phyloP scores from a whole-genome alignment of 805 yeast species.

The Hanseniaspora osmophila region DNA sequence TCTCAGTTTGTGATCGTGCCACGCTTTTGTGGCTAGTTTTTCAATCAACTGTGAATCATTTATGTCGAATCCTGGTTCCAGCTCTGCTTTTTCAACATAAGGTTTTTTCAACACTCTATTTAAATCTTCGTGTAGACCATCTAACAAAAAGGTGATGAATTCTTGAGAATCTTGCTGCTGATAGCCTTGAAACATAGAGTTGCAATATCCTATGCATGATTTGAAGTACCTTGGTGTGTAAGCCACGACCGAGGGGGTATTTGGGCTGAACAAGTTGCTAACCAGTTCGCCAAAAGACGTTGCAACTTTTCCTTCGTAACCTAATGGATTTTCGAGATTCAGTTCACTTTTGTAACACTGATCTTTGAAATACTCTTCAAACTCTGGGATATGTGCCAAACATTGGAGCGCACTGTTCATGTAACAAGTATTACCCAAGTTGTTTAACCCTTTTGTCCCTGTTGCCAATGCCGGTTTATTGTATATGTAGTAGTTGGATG shows the following conservation, averaged over 20 bases:
- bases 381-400: constrained; percentile 70
- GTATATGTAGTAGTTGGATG: constrained; percentile 21
- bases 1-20: constrained; percentile 66
- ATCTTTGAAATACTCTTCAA: constrained; percentile 59
- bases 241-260: constrained; percentile 10
- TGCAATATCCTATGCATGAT: constrained; percentile 60
- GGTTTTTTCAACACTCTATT: constrained; percentile 77
- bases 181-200: constrained; percentile 73
- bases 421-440: constrained; percentile 83
- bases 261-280: constrained; percentile 38
- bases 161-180: constrained; percentile 95
- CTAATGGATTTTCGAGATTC: constrained; percentile 69
- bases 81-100: constrained; percentile 75
- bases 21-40: constrained; percentile 58
- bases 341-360: constrained; percentile 49
- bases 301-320: constrained; percentile 74
- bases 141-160: constrained; percentile 74
- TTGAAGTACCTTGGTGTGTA: constrained; percentile 61
- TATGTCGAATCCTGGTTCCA: constrained; percentile 43
- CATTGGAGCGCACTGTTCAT: constrained; percentile 94
- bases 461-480: constrained; percentile 15
- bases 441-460: constrained; percentile 51
- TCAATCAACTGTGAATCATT: constrained; percentile 37
- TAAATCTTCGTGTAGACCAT: constrained; percentile 86
- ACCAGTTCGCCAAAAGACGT: constrained; percentile 55